phyloP scores from a whole-genome alignment of 2,329 filamentous ascomycete species.

The Sodiomyces alkalinus region DNA sequence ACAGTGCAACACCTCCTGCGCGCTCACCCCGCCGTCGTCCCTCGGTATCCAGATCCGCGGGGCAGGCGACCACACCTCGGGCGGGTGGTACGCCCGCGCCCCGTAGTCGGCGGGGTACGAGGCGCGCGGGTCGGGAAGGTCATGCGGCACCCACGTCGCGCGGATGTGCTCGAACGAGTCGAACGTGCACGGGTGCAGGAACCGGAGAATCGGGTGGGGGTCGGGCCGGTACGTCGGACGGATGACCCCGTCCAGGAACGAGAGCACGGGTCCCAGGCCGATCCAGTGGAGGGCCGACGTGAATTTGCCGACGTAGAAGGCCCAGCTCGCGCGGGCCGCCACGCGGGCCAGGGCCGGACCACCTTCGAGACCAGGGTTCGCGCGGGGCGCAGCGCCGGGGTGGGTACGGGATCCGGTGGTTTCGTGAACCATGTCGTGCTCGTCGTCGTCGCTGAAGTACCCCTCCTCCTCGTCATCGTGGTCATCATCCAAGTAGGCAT shows the following conservation, averaged over 20 bases:
- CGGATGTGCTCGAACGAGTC: constrained; percentile 44
- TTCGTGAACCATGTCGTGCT: constrained; percentile 9
- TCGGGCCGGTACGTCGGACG: constrained; percentile 12
- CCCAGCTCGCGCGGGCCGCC: constrained; percentile 18
- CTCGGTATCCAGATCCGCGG: constrained; percentile 64
- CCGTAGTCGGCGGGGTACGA: constrained; percentile 42
- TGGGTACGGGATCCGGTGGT: constrained; percentile 14
- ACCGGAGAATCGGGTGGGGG: constrained; percentile 44
- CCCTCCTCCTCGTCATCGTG: constrained; percentile 12
- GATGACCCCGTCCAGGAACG: constrained; percentile 13
- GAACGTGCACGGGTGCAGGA: constrained; percentile 65
- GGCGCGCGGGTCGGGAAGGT: constrained; percentile 11
- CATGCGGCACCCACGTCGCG: constrained; percentile 6
- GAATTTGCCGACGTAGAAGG: constrained; percentile 20
- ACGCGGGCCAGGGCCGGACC: constrained; percentile 17
- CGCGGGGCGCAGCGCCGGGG: background rate
- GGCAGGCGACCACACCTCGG: constrained; percentile 43
- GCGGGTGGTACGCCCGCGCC: constrained; percentile 54
- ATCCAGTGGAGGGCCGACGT: constrained; percentile 11
- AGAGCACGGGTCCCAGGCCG: constrained; percentile 13
- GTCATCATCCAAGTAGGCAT: no score
- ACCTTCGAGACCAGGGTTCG: constrained; percentile 16
- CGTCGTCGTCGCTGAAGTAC: no score
- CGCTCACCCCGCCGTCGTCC: constrained; percentile 52
- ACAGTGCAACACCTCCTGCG: constrained; percentile 51